Percentiles rank a stretch among this genome's conserved stretches.
These are phyloP conservation scores for Phytopythium chamaehyphon DNA, from an alignment of 352 stramenopile genomes.

Conservation along the genomic window DNA sequence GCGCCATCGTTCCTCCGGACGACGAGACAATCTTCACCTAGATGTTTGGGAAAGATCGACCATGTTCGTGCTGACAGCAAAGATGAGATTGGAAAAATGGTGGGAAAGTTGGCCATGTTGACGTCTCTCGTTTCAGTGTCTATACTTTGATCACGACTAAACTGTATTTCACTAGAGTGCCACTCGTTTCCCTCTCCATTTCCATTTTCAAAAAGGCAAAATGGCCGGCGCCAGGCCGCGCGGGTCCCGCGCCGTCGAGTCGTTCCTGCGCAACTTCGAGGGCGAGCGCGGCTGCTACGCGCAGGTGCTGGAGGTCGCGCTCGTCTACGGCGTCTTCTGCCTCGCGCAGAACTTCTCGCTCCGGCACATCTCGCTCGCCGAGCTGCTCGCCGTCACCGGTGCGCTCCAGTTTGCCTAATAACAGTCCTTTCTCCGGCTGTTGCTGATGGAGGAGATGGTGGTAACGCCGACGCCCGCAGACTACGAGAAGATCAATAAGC, in stretches of 20 bases:
- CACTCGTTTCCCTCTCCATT: too few relatives aligned
- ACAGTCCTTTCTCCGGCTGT: too few relatives aligned
- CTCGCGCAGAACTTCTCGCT: slow-evolving; percentile 61
- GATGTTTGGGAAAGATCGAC: not conserved
- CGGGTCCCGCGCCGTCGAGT: slow-evolving; percentile 42
- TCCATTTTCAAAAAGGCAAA: slow-evolving; percentile 1
- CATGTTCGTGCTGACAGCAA: too few relatives aligned
- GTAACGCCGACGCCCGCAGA: too few relatives aligned
- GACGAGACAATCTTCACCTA: slow-evolving; percentile 6
- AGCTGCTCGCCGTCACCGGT: slow-evolving; percentile 59
- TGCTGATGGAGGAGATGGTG: too few relatives aligned
- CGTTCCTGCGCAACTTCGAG: slow-evolving; percentile 68
- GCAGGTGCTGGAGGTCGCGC: slow-evolving; percentile 63
- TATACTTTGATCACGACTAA: not conserved
- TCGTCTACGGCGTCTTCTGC: slow-evolving; percentile 73
- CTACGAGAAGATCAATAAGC: slow-evolving; percentile 35
- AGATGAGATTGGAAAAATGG: too few relatives aligned
- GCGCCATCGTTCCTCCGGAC: slow-evolving; percentile 33
- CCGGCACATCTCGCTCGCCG: slow-evolving; percentile 49
- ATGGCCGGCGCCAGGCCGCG: not conserved
- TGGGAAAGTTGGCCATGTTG: too few relatives aligned
- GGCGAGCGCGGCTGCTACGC: slow-evolving; percentile 35
- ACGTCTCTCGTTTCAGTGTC: not conserved
- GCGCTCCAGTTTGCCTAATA: slow-evolving; percentile 1
- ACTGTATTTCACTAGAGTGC: not conserved